Conservation (phyloP, 805 yeast genomes). For the Scheffersomyces coipomensis region DNA sequence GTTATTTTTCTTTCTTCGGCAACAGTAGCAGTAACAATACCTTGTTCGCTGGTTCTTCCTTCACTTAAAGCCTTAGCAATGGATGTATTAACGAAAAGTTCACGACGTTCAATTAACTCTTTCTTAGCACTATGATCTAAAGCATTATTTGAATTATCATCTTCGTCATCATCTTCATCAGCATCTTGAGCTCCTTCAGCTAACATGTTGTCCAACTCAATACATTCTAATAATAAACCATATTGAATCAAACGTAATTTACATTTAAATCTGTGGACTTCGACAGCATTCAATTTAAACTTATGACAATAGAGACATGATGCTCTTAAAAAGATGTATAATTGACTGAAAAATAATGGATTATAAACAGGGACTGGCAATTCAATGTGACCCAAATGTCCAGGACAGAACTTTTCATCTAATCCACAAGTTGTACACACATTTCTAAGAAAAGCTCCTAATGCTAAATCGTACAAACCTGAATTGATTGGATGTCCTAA, state of each 20-base stretch:
- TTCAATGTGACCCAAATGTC: conserved; percentile 97
- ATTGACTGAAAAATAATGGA: conserved; percentile 89
- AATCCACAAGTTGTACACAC: conserved; percentile 94
- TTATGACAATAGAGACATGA: conserved; percentile 89
- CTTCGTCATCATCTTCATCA: conserved; percentile 50
- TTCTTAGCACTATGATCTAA: conserved; percentile 38
- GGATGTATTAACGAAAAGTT: conserved; percentile 65
- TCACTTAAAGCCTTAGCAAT: conserved; percentile 73
- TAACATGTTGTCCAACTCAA: conserved; percentile 65
- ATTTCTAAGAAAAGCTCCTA: conserved; percentile 90
- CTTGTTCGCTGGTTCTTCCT: conserved; percentile 66
- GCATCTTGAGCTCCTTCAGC: conserved; percentile 34
- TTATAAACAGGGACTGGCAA: conserved; percentile 94
- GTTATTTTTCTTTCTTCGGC: conserved; percentile 80
- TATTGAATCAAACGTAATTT: conserved; percentile 80
- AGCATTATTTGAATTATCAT: conserved; percentile 33
- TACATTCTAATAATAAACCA: conserved; percentile 80
- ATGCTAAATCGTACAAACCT: conserved; percentile 91
- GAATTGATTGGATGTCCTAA: conserved; percentile 93
- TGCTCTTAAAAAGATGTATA: conserved; percentile 79
- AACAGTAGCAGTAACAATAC: conserved; percentile 80
- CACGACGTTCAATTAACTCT: conserved; percentile 59
- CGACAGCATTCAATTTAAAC: conserved; percentile 67
- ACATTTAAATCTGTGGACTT: conserved; percentile 74
- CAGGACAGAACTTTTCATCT: conserved; percentile 93